Conservation (phyloP, 164 flowering plant species). For the Saururus chinensis region DNA sequence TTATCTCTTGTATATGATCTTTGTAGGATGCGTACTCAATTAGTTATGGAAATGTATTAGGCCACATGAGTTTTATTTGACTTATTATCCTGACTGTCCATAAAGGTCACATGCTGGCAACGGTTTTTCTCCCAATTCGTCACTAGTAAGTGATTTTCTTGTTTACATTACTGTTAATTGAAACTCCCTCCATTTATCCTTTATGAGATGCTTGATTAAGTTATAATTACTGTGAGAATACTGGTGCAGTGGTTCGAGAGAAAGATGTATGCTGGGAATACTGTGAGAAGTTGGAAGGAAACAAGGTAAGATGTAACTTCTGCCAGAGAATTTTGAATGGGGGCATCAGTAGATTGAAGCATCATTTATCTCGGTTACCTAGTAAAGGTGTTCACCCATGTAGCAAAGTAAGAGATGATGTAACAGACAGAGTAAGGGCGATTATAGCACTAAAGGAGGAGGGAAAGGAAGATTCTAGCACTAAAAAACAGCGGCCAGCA, state of each 20-base stretch:
- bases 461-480: constrained; percentile 36
- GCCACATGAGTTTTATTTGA: too few species aligned
- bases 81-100: too few species aligned
- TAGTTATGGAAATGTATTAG: too few species aligned
- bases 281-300: constrained; percentile 86
- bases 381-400: constrained; percentile 95
- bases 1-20: too few species aligned
- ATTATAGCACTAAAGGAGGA: constrained; percentile 65
- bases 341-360: constrained; percentile 89
- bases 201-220: neutral
- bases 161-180: neutral
- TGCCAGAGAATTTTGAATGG: constrained; percentile 70
- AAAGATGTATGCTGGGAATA: constrained; percentile 95
- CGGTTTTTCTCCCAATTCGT: too few species aligned
- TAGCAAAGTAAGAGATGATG: constrained; percentile 87
- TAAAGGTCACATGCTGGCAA: too few species aligned
- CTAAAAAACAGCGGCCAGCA: constrained; percentile 39
- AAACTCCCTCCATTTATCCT: neutral
- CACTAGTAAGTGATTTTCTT: too few species aligned
- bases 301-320: constrained; percentile 84
- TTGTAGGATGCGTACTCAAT: too few species aligned
- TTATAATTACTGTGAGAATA: neutral
- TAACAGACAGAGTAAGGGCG: constrained; percentile 59
- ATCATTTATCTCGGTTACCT: constrained; percentile 84
- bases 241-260: constrained; percentile 76